These are phyloP conservation scores for Tolypocladium tropicale DNA, from an alignment of 2,329 filamentous ascomycete genomes.

Conservation along the genomic window DNA sequence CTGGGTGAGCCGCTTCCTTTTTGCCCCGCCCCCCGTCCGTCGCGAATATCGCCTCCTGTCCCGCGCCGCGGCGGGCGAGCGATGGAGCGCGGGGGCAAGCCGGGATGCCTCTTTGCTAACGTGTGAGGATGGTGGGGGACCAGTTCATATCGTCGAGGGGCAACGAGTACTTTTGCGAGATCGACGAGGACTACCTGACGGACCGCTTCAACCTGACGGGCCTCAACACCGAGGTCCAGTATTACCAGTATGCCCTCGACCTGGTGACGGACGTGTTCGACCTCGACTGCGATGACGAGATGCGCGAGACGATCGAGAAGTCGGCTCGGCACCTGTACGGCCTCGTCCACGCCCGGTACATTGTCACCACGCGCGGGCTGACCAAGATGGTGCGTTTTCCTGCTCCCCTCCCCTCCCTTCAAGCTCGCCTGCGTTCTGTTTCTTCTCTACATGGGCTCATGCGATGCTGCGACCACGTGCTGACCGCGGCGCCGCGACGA, in stretches of 20 bases:
- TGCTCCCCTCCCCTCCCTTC: background rate
- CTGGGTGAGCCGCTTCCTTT: conserved; percentile 67
- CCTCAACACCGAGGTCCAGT: conserved; percentile 92
- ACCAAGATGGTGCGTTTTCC: conserved; percentile 73
- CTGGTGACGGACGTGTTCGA: conserved; percentile 98
- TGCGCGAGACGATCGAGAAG: conserved; percentile 96
- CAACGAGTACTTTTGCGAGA: conserved; percentile 99
- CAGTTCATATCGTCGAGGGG: conserved; percentile 97
- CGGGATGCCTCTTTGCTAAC: conserved; percentile 6
- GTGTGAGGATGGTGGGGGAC: background rate
- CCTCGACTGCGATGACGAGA: conserved; percentile 95
- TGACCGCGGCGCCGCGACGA: background rate
- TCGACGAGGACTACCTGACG: conserved; percentile 96
- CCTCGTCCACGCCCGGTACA: conserved; percentile 90
- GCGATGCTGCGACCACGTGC: background rate
- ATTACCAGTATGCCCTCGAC: conserved; percentile 97
- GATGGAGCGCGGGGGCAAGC: background rate
- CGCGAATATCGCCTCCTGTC: background rate
- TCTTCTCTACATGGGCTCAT: too few species aligned
- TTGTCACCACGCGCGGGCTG: conserved; percentile 87
- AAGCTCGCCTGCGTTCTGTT: too few species aligned
- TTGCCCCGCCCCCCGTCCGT: too few species aligned
- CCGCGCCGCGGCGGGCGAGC: background rate
- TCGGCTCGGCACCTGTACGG: conserved; percentile 93
- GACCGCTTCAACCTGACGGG: conserved; percentile 97